Evolutionary conservation across 2,329 filamentous ascomycete genomes (phyloP).

Genomic region (Aureobasidium sp.): DNA sequence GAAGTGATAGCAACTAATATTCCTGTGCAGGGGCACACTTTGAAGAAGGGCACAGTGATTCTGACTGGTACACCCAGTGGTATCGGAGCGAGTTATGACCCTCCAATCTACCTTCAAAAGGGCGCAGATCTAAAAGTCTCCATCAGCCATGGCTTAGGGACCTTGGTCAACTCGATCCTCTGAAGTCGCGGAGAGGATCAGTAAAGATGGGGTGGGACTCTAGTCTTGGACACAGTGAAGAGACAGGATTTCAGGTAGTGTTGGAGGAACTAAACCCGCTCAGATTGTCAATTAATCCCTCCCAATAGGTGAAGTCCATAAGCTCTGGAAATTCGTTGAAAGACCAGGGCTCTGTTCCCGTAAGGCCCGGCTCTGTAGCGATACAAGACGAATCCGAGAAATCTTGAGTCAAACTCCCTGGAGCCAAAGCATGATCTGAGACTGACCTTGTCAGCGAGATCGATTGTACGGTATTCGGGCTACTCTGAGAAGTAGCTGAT

Average conservation of each 20-base stretch:
- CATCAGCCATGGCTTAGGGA: neutral
- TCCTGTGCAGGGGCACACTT: constrained; percentile 30
- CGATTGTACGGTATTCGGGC: neutral
- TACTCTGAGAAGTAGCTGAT: neutral
- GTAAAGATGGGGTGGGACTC: too few species aligned
- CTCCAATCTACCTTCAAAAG: neutral
- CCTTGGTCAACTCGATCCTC: neutral
- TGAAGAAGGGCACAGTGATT: constrained; percentile 54
- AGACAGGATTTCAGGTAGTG: neutral
- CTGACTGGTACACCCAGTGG: constrained; percentile 57
- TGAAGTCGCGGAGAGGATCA: neutral
- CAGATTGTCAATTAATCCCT: constrained; percentile 4
- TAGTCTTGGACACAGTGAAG: too few species aligned
- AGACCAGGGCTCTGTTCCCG: neutral
- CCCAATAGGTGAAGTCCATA: neutral
- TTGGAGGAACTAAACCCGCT: neutral
- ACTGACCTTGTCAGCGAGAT: neutral
- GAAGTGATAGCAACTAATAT: neutral
- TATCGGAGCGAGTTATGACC: constrained; percentile 20
- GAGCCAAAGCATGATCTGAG: neutral
- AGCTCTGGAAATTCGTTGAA: constrained; percentile 4
- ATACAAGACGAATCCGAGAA: too few species aligned
- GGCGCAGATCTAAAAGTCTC: neutral
- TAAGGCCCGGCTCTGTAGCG: neutral
- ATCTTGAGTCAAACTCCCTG: too few species aligned